A percentile compares a stretch with the other conserved stretches of the same genome.
These are phyloP conservation scores for Neoboletus magnificus DNA, from an alignment of 768 basidiomycete genomes.

Conservation along the genomic window DNA sequence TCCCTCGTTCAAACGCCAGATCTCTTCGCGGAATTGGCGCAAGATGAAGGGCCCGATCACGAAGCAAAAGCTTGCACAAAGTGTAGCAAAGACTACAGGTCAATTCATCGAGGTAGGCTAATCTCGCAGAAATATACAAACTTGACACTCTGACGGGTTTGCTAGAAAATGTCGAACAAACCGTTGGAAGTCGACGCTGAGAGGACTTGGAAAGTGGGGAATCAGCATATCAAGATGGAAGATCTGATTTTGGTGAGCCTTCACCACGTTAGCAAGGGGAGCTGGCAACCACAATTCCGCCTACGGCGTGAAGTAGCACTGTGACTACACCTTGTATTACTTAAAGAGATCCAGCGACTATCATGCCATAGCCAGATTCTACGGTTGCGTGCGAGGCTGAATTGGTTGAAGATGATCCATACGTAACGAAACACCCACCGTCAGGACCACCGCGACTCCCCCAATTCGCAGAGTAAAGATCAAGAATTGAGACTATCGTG, in stretches of 20 bases:
- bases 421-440: background rate
- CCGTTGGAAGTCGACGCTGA: constrained; percentile 57
- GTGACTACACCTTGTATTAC: background rate
- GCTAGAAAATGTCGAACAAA: constrained; percentile 47
- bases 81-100: constrained; percentile 62
- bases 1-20: constrained; percentile 65
- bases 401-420: background rate
- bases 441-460: background rate
- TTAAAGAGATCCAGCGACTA: no score
- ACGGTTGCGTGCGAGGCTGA: no score
- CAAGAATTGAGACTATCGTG: no score
- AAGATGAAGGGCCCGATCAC: constrained; percentile 73
- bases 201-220: constrained; percentile 53
- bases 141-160: background rate
- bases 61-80: constrained; percentile 63
- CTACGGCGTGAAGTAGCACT: constrained; percentile 27
- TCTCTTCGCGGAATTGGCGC: constrained; percentile 71
- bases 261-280: constrained; percentile 75
- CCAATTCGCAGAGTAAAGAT: background rate
- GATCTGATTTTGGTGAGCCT: constrained; percentile 70
- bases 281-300: constrained; percentile 73
- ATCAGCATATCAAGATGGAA: constrained; percentile 51
- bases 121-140: background rate
- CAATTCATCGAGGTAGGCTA: constrained; percentile 57
- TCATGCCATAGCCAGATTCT: background rate